Evolutionary conservation across 768 basidiomycete species (phyloP).

Genomic region (Tulasnella sp.): DNA sequence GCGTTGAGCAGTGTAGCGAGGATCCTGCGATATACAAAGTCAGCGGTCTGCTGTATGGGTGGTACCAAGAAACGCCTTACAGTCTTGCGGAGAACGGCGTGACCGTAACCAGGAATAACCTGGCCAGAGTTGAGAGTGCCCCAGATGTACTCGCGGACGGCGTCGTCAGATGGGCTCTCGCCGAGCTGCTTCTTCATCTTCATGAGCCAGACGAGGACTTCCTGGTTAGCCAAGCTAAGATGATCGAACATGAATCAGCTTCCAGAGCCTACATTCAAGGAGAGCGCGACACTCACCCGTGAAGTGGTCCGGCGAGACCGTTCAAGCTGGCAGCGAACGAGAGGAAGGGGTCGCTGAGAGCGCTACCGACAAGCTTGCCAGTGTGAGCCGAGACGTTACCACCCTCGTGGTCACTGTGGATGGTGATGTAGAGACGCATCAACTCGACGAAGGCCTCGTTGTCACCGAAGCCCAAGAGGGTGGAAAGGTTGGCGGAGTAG

Average conservation of each 20-base stretch:
- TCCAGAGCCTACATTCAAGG: slow-evolving; percentile 28
- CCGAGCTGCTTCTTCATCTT: slow-evolving; percentile 92
- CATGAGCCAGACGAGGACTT: slow-evolving; percentile 89
- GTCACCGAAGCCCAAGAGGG: slow-evolving; percentile 87
- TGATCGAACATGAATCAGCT: neutral
- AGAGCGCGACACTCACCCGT: slow-evolving; percentile 50
- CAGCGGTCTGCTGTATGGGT: neutral
- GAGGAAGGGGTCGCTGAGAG: slow-evolving; percentile 96
- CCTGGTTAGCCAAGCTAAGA: slow-evolving; percentile 80
- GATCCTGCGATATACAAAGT: slow-evolving; percentile 53
- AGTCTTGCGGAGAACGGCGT: slow-evolving; percentile 82
- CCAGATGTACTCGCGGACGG: slow-evolving; percentile 93
- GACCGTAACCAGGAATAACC: slow-evolving; percentile 90
- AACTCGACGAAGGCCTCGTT: slow-evolving; percentile 88
- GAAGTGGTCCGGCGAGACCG: slow-evolving; percentile 94
- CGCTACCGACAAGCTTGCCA: slow-evolving; percentile 88
- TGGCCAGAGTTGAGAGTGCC: slow-evolving; percentile 87
- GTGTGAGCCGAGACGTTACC: slow-evolving; percentile 97
- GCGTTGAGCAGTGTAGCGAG: slow-evolving; percentile 85
- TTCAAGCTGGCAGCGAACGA: slow-evolving; percentile 89
- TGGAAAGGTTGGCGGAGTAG: slow-evolving; percentile 84
- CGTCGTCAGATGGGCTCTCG: slow-evolving; percentile 76
- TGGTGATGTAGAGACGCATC: slow-evolving; percentile 92
- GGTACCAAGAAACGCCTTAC: slow-evolving; percentile 23
- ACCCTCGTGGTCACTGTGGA: slow-evolving; percentile 98